These are phyloP conservation scores for Eragrostis tef DNA, from an alignment of 202 grass and related monocot genomes.

Conservation along the genomic window DNA sequence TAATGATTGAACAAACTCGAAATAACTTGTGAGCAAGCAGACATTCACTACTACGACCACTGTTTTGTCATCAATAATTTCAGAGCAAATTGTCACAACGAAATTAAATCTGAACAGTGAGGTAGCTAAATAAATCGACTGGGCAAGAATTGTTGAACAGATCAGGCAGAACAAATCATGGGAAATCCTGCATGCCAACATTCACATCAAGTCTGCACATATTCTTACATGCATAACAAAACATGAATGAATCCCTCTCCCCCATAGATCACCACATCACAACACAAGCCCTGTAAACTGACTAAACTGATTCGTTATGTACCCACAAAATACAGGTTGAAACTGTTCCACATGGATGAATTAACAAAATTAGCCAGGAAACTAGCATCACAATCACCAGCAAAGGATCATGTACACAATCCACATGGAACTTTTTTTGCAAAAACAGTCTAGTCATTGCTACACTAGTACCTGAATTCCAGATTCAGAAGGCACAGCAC, in stretches of 20 bases:
- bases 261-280: too few species aligned
- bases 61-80: background rate
- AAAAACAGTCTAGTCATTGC: background rate
- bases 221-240: background rate
- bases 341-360: background rate
- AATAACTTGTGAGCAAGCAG: background rate
- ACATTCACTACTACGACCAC: background rate
- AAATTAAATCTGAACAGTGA: background rate
- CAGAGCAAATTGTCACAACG: background rate
- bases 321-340: background rate
- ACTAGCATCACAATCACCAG: constrained; percentile 7
- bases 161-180: background rate
- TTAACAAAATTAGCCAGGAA: background rate
- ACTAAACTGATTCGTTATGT: background rate
- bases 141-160: background rate
- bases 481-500: background rate
- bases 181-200: background rate
- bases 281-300: background rate
- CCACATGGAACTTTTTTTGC: background rate
- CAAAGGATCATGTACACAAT: background rate
- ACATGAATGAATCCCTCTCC: background rate
- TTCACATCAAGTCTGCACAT: background rate
- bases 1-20: background rate
- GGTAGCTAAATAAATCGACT: background rate
- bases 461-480: background rate